Percentiles rank a stretch among this genome's conserved stretches.
These are phyloP conservation scores for Edaphochlamys debaryana DNA, from an alignment of 139 green algal species.

Conservation along the genomic window DNA sequence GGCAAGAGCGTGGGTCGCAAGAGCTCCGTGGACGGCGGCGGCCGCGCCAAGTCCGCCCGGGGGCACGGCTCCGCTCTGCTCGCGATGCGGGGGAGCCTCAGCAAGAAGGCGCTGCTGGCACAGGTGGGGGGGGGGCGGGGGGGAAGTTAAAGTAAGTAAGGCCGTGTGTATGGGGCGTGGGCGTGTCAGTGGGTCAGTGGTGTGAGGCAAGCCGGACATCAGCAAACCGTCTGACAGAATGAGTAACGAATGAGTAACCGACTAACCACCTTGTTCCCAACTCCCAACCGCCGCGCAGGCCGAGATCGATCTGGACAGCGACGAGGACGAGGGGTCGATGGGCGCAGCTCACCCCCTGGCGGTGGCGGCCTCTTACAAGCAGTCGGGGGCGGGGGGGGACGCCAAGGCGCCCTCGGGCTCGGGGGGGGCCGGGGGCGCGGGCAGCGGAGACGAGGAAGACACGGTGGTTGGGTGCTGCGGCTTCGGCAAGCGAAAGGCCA, in stretches of 20 bases:
- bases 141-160: too few species aligned
- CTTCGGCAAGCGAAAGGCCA: background rate
- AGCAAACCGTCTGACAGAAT: too few species aligned
- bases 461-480: conserved; percentile 22
- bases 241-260: too few species aligned
- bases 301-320: conserved; percentile 4
- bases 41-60: background rate
- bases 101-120: conserved; percentile 16
- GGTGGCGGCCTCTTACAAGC: background rate
- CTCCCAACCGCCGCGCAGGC: background rate
- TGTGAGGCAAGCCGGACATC: too few species aligned
- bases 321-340: background rate
- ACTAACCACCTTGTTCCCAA: too few species aligned
- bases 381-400: background rate
- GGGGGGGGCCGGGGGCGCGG: background rate
- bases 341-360: background rate
- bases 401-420: background rate
- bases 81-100: background rate
- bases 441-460: background rate
- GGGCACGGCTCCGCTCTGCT: background rate
- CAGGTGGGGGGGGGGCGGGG: background rate
- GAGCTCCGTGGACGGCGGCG: background rate
- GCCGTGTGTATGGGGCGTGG: too few species aligned
- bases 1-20: too few species aligned
- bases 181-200: too few species aligned